These are phyloP conservation scores for Chrysanthemum seticuspe DNA, from an alignment of 129 eudicot genomes.

Conservation along the genomic window DNA sequence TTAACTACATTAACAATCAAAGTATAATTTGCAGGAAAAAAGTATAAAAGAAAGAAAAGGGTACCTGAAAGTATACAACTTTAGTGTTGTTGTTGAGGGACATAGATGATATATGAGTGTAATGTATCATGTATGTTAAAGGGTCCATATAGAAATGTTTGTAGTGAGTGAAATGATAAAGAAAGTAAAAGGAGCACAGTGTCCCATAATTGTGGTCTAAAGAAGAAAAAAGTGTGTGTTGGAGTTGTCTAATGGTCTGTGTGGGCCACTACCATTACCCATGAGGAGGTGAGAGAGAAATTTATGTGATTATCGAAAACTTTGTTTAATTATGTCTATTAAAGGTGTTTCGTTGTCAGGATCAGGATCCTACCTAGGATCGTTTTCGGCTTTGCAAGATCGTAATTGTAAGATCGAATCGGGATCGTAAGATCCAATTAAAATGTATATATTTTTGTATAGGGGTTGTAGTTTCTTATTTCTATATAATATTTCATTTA, in stretches of 20 bases:
- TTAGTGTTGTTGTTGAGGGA: constrained; percentile 46
- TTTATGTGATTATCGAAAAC: background rate
- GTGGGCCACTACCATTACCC: constrained; percentile 34
- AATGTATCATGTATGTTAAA: background rate
- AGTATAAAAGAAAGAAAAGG: constrained; percentile 26
- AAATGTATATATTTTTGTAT: no score
- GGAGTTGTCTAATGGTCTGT: constrained; percentile 27
- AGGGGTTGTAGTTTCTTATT: no score
- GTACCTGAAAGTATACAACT: constrained; percentile 56
- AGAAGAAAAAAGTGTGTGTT: constrained; percentile 38
- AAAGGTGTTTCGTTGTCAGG: no score
- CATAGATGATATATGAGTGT: constrained; percentile 3
- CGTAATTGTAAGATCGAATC: no score
- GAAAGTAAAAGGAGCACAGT: constrained; percentile 32
- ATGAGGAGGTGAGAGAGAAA: background rate
- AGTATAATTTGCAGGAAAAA: background rate
- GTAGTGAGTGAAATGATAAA: constrained; percentile 17
- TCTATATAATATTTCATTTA: no score
- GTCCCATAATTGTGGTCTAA: constrained; percentile 47
- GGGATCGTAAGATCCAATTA: no score
- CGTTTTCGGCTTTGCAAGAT: no score
- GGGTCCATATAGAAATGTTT: constrained; percentile 3
- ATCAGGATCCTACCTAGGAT: no score
- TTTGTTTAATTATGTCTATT: background rate
- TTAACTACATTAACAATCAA: constrained; percentile 7